phyloP scores from a whole-genome alignment of 768 basidiomycete genomes.

The Trametes punicea region DNA sequence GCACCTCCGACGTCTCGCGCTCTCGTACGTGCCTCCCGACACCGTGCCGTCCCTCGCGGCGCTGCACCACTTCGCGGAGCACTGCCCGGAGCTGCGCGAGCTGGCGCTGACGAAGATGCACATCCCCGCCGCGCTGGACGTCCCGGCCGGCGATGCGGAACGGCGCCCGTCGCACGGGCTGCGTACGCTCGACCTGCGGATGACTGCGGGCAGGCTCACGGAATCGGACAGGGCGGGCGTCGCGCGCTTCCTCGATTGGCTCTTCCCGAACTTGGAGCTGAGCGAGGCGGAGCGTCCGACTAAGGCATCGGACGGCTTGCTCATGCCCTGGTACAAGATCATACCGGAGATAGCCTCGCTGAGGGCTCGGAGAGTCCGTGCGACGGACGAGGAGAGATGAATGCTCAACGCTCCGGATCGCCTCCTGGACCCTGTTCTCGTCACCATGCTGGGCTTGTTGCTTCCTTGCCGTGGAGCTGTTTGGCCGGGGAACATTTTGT shows the following conservation, averaged over 20 bases:
- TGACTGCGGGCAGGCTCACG: neutral
- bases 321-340: no score
- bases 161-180: constrained; percentile 1
- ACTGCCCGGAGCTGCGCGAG: constrained; percentile 9
- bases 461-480: no score
- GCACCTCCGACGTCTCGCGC: neutral
- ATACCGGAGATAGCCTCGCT: no score
- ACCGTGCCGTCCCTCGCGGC: neutral
- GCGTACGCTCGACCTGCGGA: neutral
- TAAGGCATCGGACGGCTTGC: neutral
- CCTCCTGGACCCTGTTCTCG: no score
- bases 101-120: constrained; percentile 4
- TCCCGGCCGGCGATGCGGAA: neutral
- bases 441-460: no score
- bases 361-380: no score
- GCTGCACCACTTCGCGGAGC: constrained; percentile 5
- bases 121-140: neutral
- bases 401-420: no score
- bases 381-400: no score
- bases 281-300: neutral
- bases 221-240: neutral
- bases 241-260: constrained; percentile 7
- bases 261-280: constrained; percentile 12
- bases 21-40: neutral
- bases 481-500: no score